These are phyloP conservation scores for Solanum tarijense DNA, from an alignment of 257 asterid species.

Conservation along the genomic window DNA sequence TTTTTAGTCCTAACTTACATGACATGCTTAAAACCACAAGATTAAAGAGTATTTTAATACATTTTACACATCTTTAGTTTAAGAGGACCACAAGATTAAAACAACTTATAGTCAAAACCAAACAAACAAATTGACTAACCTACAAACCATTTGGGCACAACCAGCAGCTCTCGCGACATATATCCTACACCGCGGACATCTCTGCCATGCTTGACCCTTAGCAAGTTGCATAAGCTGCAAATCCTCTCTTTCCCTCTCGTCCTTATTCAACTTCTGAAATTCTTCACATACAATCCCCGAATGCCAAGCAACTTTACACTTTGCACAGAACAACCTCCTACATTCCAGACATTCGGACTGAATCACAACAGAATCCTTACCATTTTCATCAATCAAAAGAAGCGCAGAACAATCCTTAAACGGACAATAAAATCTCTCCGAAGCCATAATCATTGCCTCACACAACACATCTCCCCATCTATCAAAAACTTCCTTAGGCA, in stretches of 20 bases:
- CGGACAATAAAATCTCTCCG: slow-evolving; percentile 55
- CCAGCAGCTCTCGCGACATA: slow-evolving; percentile 7
- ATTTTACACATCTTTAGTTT: neutral
- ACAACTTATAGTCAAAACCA: neutral
- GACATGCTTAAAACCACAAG: neutral
- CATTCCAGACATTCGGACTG: slow-evolving; percentile 51
- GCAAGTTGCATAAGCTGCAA: slow-evolving; percentile 12
- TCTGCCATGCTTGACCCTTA: slow-evolving; percentile 7
- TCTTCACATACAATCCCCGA: slow-evolving; percentile 27
- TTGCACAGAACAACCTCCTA: slow-evolving; percentile 41
- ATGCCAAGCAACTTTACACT: slow-evolving; percentile 62
- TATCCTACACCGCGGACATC: slow-evolving; percentile 18
- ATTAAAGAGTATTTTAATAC: neutral
- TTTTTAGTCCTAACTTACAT: neutral
- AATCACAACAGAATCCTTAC: neutral
- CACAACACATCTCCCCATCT: slow-evolving; percentile 69
- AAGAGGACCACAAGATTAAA: neutral
- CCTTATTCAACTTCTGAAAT: slow-evolving; percentile 24
- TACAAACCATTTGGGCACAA: slow-evolving; percentile 9
- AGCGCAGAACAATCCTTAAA: slow-evolving; percentile 52
- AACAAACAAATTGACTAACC: neutral
- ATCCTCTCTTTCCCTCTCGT: slow-evolving; percentile 12
- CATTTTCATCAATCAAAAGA: slow-evolving; percentile 30
- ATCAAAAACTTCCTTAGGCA: slow-evolving; percentile 52
- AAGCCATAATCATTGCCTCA: slow-evolving; percentile 37